Conservation (phyloP, 208 protist species). For the Tetramitus jugosus region DNA sequence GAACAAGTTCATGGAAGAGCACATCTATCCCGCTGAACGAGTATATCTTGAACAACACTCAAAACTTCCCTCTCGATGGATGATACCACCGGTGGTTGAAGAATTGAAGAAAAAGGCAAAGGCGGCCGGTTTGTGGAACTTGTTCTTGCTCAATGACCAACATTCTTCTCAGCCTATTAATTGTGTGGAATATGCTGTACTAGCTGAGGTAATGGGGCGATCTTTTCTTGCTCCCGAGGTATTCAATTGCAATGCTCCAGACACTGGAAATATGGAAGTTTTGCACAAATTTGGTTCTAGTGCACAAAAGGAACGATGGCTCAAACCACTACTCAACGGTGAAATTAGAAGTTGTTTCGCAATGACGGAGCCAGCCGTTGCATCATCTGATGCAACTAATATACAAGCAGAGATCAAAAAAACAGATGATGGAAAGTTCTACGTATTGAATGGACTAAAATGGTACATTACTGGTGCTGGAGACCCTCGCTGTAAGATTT, state of each 20-base stretch:
- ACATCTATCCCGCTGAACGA: conserved; percentile 50
- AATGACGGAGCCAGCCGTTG: conserved; percentile 67
- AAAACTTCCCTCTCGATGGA: conserved; percentile 24
- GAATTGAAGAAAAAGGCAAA: conserved; percentile 55
- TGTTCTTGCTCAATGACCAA: conserved; percentile 51
- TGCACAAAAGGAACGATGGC: conserved; percentile 52
- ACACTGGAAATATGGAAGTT: conserved; percentile 75
- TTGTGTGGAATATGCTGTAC: conserved; percentile 18
- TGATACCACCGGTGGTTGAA: conserved; percentile 47
- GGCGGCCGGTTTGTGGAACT: conserved; percentile 58
- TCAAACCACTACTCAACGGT: conserved; percentile 54
- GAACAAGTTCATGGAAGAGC: conserved; percentile 48
- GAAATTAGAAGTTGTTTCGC: conserved; percentile 57
- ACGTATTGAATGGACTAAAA: conserved; percentile 64
- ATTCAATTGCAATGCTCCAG: conserved; percentile 55
- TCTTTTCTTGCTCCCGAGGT: conserved; percentile 12
- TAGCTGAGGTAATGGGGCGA: conserved; percentile 13
- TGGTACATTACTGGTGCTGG: conserved; percentile 55
- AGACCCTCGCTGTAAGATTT: conserved; percentile 28
- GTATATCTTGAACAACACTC: conserved; percentile 29
- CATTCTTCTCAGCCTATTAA: neutral
- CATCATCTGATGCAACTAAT: conserved; percentile 45
- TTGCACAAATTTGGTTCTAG: conserved; percentile 45
- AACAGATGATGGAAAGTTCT: conserved; percentile 39
- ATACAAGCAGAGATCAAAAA: conserved; percentile 28